Evolutionary conservation across 2,329 filamentous ascomycete species (phyloP).

Genomic region (Rhexocercosporidium sp.): DNA sequence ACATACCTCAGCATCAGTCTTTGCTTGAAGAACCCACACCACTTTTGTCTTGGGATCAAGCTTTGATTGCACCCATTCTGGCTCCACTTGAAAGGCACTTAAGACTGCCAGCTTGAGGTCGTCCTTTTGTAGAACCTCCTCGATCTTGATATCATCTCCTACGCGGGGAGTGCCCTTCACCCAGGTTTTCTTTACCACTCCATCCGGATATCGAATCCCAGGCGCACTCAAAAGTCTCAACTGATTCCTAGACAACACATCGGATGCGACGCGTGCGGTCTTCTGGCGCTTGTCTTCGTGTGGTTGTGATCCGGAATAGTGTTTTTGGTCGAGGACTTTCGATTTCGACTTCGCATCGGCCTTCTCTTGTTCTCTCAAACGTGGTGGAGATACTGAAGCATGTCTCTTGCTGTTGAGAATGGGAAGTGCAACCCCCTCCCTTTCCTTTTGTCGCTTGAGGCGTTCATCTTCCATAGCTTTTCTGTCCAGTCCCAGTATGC

Average conservation of each 20-base stretch:
- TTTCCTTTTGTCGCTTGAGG: conserved; percentile 66
- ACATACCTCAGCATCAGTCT: conserved; percentile 56
- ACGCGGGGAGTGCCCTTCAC: conserved; percentile 64
- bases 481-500: conserved; percentile 61
- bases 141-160: conserved; percentile 80
- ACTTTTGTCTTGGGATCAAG: conserved; percentile 67
- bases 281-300: not conserved
- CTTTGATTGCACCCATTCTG: conserved; percentile 60
- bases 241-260: conserved; percentile 19
- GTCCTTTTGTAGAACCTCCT: conserved; percentile 79
- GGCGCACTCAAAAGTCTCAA: conserved; percentile 16
- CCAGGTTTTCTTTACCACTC: conserved; percentile 83
- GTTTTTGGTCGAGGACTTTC: not conserved
- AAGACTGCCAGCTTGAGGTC: conserved; percentile 78
- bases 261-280: not conserved
- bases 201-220: conserved; percentile 48
- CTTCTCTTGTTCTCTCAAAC: not conserved
- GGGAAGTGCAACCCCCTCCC: conserved; percentile 44
- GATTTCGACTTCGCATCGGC: not conserved
- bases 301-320: not conserved
- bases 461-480: conserved; percentile 87
- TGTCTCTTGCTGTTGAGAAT: conserved; percentile 36
- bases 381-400: conserved; percentile 20
- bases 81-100: conserved; percentile 87
- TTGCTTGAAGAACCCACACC: conserved; percentile 63